Evolutionary conservation across 2,329 filamentous ascomycete species (phyloP).

Genomic region (Ceratocystis papillata): DNA sequence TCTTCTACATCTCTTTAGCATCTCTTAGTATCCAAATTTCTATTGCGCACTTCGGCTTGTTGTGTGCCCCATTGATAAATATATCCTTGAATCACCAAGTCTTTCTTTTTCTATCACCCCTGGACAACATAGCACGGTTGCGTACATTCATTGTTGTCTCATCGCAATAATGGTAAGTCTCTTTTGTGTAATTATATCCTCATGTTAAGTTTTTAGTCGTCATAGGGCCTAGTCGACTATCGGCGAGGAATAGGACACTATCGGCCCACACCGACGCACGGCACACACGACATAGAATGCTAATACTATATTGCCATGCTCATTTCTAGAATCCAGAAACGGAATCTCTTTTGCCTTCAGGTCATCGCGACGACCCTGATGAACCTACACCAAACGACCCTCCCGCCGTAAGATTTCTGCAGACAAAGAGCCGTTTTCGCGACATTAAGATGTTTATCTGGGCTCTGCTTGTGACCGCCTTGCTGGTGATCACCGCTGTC

Average conservation of each 20-base stretch:
- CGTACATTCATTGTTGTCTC: slow-evolving; percentile 1
- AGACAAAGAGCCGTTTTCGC: slow-evolving; percentile 39
- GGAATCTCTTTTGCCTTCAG: slow-evolving; percentile 30
- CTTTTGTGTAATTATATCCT: background rate
- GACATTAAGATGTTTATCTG: slow-evolving; percentile 70
- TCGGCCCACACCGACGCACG: background rate
- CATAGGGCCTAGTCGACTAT: background rate
- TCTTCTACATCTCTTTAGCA: too few species aligned
- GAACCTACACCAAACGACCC: slow-evolving; percentile 27
- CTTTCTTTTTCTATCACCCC: background rate
- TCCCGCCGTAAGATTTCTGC: slow-evolving; percentile 27
- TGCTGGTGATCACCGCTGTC: slow-evolving; percentile 71
- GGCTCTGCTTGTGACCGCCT: slow-evolving; percentile 69
- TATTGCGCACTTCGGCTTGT: background rate
- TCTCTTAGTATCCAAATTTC: background rate
- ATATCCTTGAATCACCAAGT: background rate
- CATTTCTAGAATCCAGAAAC: slow-evolving; percentile 11
- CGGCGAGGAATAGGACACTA: background rate
- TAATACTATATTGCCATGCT: slow-evolving; percentile 1
- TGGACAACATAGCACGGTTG: background rate
- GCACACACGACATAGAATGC: background rate
- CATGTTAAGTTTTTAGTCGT: background rate
- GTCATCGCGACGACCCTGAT: slow-evolving; percentile 29
- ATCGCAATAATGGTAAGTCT: slow-evolving; percentile 21
- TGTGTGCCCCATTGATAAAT: background rate